phyloP scores from a whole-genome alignment of 306 rosid species.

The Lupinus albus region DNA sequence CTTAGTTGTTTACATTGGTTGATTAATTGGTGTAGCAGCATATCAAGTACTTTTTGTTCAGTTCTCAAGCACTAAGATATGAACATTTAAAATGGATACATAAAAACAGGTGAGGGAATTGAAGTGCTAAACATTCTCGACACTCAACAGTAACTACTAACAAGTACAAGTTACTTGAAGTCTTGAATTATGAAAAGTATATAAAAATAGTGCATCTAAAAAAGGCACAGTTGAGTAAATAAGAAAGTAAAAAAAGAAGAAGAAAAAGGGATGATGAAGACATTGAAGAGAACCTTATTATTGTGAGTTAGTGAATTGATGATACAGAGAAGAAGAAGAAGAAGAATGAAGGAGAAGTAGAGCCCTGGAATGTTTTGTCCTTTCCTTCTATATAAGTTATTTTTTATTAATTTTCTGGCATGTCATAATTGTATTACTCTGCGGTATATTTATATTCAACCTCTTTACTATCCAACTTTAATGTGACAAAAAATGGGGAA shows the following conservation, averaged over 20 bases:
- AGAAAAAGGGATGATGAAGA: neutral
- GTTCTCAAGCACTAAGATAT: conserved; percentile 35
- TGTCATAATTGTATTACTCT: no score
- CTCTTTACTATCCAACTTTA: no score
- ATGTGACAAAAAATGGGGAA: no score
- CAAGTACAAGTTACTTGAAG: no score
- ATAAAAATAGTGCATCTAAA: conserved; percentile 17
- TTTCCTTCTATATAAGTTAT: no score
- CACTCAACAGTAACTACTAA: neutral
- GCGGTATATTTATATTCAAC: no score
- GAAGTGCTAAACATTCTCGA: neutral
- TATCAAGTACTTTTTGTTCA: conserved; percentile 36
- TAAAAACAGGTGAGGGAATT: conserved; percentile 15
- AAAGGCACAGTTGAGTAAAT: conserved; percentile 23
- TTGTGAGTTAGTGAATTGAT: neutral
- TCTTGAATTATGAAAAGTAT: conserved; percentile 30
- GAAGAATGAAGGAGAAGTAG: no score
- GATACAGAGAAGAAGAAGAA: neutral
- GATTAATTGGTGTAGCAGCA: neutral
- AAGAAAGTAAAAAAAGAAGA: conserved; percentile 17
- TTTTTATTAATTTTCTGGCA: no score
- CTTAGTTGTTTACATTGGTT: conserved; percentile 23
- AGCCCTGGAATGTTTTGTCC: no score
- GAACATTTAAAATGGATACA: conserved; percentile 7
- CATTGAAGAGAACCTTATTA: conserved; percentile 10